These are phyloP conservation scores for Termitomyces heimii DNA, from an alignment of 768 basidiomycete species.

Conservation along the genomic window DNA sequence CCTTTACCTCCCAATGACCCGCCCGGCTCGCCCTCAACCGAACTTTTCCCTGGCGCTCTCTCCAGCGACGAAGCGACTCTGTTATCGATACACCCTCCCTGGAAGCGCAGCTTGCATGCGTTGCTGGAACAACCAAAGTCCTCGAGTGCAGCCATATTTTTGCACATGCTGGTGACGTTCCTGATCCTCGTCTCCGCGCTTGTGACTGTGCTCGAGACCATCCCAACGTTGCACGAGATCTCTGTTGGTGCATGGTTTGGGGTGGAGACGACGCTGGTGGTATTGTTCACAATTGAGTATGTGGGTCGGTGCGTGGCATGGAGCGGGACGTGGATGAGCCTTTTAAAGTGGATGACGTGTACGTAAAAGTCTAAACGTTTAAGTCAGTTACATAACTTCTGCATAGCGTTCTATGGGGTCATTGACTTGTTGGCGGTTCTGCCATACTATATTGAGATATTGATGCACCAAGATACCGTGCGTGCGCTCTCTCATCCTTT, in stretches of 20 bases:
- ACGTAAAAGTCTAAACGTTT: conserved; percentile 9
- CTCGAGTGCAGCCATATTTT: conserved; percentile 66
- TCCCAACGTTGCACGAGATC: conserved; percentile 68
- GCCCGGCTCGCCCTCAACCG: conserved; percentile 26
- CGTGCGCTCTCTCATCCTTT: conserved; percentile 16
- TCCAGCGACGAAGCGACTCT: conserved; percentile 30
- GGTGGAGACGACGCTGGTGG: conserved; percentile 77
- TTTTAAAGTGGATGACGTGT: conserved; percentile 70
- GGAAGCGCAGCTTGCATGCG: conserved; percentile 62
- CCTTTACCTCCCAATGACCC: conserved; percentile 16
- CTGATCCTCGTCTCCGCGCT: conserved; percentile 72
- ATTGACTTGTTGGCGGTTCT: conserved; percentile 82
- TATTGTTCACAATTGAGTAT: conserved; percentile 85
- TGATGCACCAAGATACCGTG: conserved; percentile 82
- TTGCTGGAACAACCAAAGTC: conserved; percentile 80
- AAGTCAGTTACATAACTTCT: conserved; percentile 10
- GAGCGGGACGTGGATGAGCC: conserved; percentile 58
- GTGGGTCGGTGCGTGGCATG: conserved; percentile 66
- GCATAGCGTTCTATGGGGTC: conserved; percentile 75
- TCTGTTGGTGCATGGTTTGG: conserved; percentile 79
- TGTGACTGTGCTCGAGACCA: conserved; percentile 75
- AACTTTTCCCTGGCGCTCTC: conserved; percentile 30
- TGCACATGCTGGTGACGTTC: conserved; percentile 66
- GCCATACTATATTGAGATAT: conserved; percentile 86
- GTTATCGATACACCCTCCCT: conserved; percentile 36